Evolutionary conservation across 78 protist genomes (phyloP).

Genomic region (Dictyostelium intermedium): DNA sequence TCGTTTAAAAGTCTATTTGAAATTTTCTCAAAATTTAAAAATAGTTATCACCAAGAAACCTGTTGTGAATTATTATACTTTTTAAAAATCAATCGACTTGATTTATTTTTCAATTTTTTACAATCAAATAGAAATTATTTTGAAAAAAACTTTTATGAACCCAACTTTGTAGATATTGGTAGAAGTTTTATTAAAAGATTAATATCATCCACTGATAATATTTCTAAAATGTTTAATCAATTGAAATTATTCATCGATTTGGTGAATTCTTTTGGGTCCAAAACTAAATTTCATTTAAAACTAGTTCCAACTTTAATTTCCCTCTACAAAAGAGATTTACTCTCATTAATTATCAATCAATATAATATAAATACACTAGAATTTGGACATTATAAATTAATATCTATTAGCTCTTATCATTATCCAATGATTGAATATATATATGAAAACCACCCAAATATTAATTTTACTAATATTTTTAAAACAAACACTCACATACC

Average conservation of each 20-base stretch:
- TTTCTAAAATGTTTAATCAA: not conserved
- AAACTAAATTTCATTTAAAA: not conserved
- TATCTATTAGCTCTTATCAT: not conserved
- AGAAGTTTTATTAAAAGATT: not conserved
- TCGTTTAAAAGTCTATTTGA: not conserved
- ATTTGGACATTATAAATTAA: not conserved
- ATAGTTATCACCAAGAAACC: not conserved
- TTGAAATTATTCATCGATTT: no score
- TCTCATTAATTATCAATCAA: not conserved
- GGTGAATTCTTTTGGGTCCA: not conserved
- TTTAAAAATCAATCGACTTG: not conserved
- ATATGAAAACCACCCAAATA: not conserved
- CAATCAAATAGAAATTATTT: not conserved
- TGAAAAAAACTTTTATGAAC: not conserved
- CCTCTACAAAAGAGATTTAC: not conserved
- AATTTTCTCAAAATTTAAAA: not conserved
- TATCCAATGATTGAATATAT: not conserved
- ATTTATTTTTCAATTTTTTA: not conserved
- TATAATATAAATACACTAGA: not conserved
- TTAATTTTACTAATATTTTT: not conserved
- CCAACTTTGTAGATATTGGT: not conserved
- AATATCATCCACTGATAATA: not conserved
- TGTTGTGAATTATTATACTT: not conserved
- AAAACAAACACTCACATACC: not conserved
- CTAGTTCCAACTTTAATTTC: not conserved